A percentile compares a stretch with the other conserved stretches of the same genome.
Evolutionary conservation across 192 early-diverging fungal genomes (phyloP).

Genomic region (Backusella sp.): DNA sequence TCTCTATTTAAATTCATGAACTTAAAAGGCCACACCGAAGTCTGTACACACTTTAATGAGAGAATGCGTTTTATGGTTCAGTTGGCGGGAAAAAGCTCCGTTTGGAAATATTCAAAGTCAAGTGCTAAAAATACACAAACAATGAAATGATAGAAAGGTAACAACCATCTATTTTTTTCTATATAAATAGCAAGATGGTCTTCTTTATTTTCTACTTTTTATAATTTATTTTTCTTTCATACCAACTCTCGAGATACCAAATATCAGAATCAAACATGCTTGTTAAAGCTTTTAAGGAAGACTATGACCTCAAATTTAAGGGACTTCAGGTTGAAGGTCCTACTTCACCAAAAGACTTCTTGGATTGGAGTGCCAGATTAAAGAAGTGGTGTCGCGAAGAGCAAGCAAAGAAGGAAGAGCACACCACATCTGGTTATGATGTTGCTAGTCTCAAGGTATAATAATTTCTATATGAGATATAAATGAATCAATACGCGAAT

Average conservation of each 20-base stretch:
- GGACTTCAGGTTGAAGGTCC: slow-evolving; percentile 18
- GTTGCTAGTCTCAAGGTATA: slow-evolving; percentile 15
- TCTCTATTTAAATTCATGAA: not conserved
- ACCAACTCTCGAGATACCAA: not conserved
- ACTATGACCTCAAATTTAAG: slow-evolving; percentile 22
- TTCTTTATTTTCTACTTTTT: not conserved
- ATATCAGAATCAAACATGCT: slow-evolving; percentile 15
- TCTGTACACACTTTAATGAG: not conserved
- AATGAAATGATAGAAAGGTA: not conserved
- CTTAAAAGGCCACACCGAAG: slow-evolving; percentile 8
- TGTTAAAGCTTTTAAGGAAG: slow-evolving; percentile 19
- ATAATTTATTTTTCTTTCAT: not conserved
- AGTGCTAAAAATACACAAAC: slow-evolving; percentile 6
- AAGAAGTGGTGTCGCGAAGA: slow-evolving; percentile 22
- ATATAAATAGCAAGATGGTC: not conserved
- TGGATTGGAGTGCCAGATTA: slow-evolving; percentile 15
- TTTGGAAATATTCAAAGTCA: slow-evolving; percentile 11
- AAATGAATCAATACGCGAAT: not conserved
- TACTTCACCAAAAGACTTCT: slow-evolving; percentile 16
- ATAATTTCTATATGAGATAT: not conserved
- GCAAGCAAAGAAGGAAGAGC: not conserved
- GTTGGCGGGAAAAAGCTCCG: slow-evolving; percentile 4
- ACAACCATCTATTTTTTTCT: not conserved
- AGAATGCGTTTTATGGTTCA: not conserved
- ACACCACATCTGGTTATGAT: slow-evolving; percentile 13